phyloP scores from a whole-genome alignment of 495 filamentous ascomycete species.

The Halenospora varia region DNA sequence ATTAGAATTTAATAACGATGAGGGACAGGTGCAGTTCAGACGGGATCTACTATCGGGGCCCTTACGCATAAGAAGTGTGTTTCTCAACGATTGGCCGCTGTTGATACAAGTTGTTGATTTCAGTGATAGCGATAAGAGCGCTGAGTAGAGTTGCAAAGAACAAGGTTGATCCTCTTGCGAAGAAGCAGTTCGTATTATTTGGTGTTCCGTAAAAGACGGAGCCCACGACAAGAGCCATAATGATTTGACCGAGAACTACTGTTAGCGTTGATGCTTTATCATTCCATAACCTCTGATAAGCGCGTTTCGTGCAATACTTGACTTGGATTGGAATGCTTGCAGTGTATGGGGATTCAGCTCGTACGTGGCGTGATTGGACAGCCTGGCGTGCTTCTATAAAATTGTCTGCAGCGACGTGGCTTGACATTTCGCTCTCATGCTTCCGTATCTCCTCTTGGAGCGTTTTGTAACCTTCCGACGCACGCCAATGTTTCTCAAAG shows the following conservation, averaged over 20 bases:
- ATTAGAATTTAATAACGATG: too few relatives aligned
- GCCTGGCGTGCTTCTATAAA: slow-evolving; percentile 61
- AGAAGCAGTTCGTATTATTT: slow-evolving; percentile 36
- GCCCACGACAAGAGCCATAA: slow-evolving; percentile 40
- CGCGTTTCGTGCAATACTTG: slow-evolving; percentile 50
- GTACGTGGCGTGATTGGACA: slow-evolving; percentile 61
- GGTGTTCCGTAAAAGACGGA: slow-evolving; percentile 45
- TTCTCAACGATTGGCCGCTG: slow-evolving; percentile 64
- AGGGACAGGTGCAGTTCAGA: too few relatives aligned
- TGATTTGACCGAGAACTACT: slow-evolving; percentile 66
- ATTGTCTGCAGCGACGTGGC: slow-evolving; percentile 60
- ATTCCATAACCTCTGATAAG: slow-evolving; percentile 64
- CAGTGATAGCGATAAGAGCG: slow-evolving; percentile 50
- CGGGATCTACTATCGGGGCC: too few relatives aligned
- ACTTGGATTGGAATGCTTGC: slow-evolving; percentile 56
- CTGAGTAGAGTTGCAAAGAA: slow-evolving; percentile 55
- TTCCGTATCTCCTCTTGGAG: slow-evolving; percentile 61
- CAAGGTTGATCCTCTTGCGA: slow-evolving; percentile 52
- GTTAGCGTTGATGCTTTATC: slow-evolving; percentile 71
- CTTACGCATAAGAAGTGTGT: slow-evolving; percentile 57
- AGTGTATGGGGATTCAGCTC: slow-evolving; percentile 60
- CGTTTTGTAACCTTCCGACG: slow-evolving; percentile 45
- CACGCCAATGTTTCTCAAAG: slow-evolving; percentile 59
- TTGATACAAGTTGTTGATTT: slow-evolving; percentile 58
- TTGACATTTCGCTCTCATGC: slow-evolving; percentile 59